Conservation (phyloP, 2,329 filamentous ascomycete genomes). For the Talaromyces verruculosus region DNA sequence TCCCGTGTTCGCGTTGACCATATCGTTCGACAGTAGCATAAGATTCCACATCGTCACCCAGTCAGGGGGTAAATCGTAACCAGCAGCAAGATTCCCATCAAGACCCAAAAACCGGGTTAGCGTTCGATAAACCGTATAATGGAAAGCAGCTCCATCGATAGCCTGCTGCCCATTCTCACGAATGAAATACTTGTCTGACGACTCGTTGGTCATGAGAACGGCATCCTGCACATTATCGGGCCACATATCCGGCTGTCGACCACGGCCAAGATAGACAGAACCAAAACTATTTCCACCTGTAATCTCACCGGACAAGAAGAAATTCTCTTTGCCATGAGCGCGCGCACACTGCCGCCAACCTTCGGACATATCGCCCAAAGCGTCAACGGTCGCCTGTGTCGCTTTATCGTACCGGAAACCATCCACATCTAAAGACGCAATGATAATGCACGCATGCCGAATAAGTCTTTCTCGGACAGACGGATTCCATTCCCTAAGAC, state of each 20-base stretch:
- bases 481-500: conserved; percentile 63
- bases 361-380: conserved; percentile 58
- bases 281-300: conserved; percentile 62
- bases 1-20: conserved; percentile 61
- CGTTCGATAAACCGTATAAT: conserved; percentile 64
- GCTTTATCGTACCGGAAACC: conserved; percentile 68
- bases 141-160: conserved; percentile 62
- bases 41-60: conserved; percentile 58
- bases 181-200: conserved; percentile 50
- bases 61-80: conserved; percentile 55
- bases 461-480: conserved; percentile 59
- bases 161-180: conserved; percentile 54
- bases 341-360: conserved; percentile 59
- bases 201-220: conserved; percentile 49
- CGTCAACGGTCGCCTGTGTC: conserved; percentile 62
- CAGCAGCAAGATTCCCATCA: conserved; percentile 57
- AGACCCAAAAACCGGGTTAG: conserved; percentile 62
- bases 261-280: conserved; percentile 62
- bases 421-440: conserved; percentile 64
- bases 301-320: conserved; percentile 64
- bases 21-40: conserved; percentile 59
- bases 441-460: conserved; percentile 63
- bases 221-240: conserved; percentile 51
- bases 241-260: conserved; percentile 57
- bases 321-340: conserved; percentile 61